These are phyloP conservation scores for Collariella sp. DNA, from an alignment of 495 filamentous ascomycete genomes.

Conservation along the genomic window DNA sequence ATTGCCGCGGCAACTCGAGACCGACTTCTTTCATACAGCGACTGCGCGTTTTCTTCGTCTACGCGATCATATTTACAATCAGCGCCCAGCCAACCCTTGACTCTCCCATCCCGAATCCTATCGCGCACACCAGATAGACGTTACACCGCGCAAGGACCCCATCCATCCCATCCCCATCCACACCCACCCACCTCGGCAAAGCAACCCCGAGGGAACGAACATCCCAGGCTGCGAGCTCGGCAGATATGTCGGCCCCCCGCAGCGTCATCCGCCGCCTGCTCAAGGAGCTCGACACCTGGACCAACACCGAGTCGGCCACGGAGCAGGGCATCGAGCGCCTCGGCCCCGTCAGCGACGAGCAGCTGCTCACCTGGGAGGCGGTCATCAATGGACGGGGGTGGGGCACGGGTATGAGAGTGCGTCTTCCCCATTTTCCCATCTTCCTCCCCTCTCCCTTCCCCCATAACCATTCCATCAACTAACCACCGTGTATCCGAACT, in stretches of 20 bases:
- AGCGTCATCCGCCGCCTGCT: conserved; percentile 36
- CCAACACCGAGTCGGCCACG: conserved; percentile 25
- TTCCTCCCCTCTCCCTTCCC: neutral
- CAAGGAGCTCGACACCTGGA: conserved; percentile 37
- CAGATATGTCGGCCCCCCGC: conserved; percentile 6
- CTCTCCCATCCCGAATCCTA: too few relatives aligned
- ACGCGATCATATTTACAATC: too few relatives aligned
- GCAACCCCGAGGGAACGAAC: too few relatives aligned
- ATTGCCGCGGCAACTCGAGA: too few relatives aligned
- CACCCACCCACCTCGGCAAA: too few relatives aligned
- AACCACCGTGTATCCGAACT: neutral
- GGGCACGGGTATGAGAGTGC: conserved; percentile 64
- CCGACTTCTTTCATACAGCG: too few relatives aligned
- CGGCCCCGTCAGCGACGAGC: conserved; percentile 57
- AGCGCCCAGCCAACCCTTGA: too few relatives aligned
- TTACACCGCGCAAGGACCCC: too few relatives aligned
- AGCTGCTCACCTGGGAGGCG: conserved; percentile 69
- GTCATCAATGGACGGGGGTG: conserved; percentile 62
- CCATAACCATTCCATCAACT: neutral
- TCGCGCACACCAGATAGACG: too few relatives aligned
- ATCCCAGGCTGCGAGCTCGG: neutral
- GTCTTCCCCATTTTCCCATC: neutral
- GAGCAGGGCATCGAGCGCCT: conserved; percentile 50
- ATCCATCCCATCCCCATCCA: too few relatives aligned
- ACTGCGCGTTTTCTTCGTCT: too few relatives aligned